Conservation (phyloP, 805 yeast species). For the Debaryomyces tyrocola region DNA sequence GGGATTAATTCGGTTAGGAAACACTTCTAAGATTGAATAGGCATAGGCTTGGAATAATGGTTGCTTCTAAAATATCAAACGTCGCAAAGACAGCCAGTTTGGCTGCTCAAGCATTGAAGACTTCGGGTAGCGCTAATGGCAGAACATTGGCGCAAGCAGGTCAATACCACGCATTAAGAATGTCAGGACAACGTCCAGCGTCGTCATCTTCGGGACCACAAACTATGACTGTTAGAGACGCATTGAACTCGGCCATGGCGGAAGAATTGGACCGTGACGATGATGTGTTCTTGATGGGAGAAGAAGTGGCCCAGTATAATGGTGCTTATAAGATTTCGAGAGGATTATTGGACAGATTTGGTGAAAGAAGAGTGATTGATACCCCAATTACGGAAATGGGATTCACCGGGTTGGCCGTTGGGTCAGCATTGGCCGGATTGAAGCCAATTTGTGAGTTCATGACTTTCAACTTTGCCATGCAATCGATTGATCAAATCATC, state of each 20-base stretch:
- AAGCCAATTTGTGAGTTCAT: constrained; percentile 97
- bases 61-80: constrained; percentile 27
- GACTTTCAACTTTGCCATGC: constrained; percentile 99
- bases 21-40: background rate
- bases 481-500: constrained; percentile 96
- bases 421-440: constrained; percentile 94
- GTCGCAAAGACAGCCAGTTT: constrained; percentile 46
- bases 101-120: constrained; percentile 37
- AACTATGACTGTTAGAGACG: constrained; percentile 92
- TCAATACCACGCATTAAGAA: constrained; percentile 35
- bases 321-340: constrained; percentile 98
- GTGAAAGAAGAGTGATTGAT: constrained; percentile 89
- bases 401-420: constrained; percentile 91
- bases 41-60: constrained; percentile 13
- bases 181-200: constrained; percentile 38
- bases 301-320: constrained; percentile 98
- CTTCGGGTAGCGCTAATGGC: constrained; percentile 14
- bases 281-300: constrained; percentile 94
- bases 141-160: constrained; percentile 28
- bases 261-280: constrained; percentile 97
- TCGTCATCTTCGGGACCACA: constrained; percentile 52
- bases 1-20: too few species aligned
- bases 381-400: constrained; percentile 99
- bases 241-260: constrained; percentile 89
- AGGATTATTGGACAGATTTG: constrained; percentile 92